Evolutionary conservation across 805 yeast species (phyloP), one percentile per base, ranked within the genome.

Genomic region (Ogataea trehaloabstinens): DNA sequence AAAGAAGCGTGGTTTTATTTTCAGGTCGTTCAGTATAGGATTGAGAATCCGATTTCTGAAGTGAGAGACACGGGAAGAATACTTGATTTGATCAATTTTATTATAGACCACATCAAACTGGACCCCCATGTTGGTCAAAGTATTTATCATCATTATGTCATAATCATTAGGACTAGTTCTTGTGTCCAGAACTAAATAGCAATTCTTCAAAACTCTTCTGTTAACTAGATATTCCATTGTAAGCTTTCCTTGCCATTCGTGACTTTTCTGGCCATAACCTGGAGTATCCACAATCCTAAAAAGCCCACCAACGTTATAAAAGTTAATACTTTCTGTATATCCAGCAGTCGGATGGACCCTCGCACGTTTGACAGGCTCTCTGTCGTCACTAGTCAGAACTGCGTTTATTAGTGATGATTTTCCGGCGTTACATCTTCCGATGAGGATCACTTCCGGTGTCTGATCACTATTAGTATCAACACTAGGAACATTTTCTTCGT

Each of bases 371-470:
- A 32, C 40, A 32, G 46, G 58, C 28, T 56, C 58, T 37, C 56
- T 53, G 19, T 53, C 51, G 6, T 61, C 56, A 25, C 64, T 63
- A 1, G 78, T 65, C 4, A 85, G 61, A 6, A 87, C 40, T 10
- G 74, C 74, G 52, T 85, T 85, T 28, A 89, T 65, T 19, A 89
- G 57, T 0, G 95, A 79, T 0, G 95, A 85, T 55, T 89, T 89
- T 0, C 96, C 97, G 6, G 82, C 89, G 51, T 89, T 89, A 34
- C 95, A 82, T 46, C 86, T 75, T 0, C 97, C 96, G 31, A 89
- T 50, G 33, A 89, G 70, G 3, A 83, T 66, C 4, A 88, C 75
- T 53, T 88, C 96, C 0, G 96, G 95, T 10, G 84, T 63, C 12
- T 63, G 66, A 48, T 55, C 53, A 8, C 34, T 7, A 11, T 29